These are phyloP conservation scores for Mucor mucedo DNA, from an alignment of 371 early-diverging fungal species.

Conservation along the genomic window DNA sequence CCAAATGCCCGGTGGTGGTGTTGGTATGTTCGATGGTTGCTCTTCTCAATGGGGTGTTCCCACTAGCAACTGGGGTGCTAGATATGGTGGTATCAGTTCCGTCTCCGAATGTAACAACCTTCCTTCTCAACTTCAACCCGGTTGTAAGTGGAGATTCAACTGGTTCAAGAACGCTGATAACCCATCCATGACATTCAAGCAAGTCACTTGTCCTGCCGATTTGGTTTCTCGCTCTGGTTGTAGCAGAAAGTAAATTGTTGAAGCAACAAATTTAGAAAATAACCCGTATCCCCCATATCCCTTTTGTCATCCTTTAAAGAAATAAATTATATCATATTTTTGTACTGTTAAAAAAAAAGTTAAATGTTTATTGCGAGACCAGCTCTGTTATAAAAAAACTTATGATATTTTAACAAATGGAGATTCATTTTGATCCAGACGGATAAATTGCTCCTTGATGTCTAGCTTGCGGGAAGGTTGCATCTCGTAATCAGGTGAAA, in stretches of 20 bases:
- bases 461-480: neutral
- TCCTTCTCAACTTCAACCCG: slow-evolving; percentile 45
- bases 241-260: slow-evolving; percentile 24
- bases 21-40: slow-evolving; percentile 54
- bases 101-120: slow-evolving; percentile 34
- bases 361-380: neutral
- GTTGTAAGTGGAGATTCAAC: slow-evolving; percentile 48
- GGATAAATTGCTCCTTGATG: slow-evolving; percentile 7
- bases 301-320: neutral
- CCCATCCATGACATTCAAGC: slow-evolving; percentile 44
- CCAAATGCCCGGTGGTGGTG: slow-evolving; percentile 57
- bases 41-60: slow-evolving; percentile 42
- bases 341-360: slow-evolving; percentile 1
- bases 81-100: slow-evolving; percentile 46
- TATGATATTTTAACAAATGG: slow-evolving; percentile 3
- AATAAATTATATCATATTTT: slow-evolving; percentile 2
- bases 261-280: neutral
- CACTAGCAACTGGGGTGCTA: slow-evolving; percentile 43
- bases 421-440: neutral
- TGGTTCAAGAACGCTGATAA: slow-evolving; percentile 53
- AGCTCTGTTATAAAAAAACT: neutral
- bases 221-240: slow-evolving; percentile 42
- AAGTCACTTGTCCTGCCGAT: slow-evolving; percentile 48
- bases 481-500: slow-evolving; percentile 2
- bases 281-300: neutral